Conservation (phyloP, 768 basidiomycete species). For the Mrakia hoshinonis region DNA sequence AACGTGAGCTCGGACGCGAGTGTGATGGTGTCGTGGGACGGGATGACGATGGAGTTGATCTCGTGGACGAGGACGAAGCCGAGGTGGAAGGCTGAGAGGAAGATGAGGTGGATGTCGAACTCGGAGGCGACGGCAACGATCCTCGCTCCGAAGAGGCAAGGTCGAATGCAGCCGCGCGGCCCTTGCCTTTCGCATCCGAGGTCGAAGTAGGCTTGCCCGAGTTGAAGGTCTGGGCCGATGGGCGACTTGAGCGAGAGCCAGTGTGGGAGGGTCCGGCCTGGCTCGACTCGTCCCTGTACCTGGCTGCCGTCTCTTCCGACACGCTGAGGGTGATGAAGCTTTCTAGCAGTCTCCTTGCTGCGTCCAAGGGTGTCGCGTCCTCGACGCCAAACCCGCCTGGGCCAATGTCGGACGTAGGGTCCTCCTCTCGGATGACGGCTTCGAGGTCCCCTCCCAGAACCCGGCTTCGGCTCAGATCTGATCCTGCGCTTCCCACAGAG, state of each 20-base stretch:
- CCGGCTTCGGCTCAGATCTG: not conserved
- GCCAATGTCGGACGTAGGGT: not conserved
- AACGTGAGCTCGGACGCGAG: not conserved
- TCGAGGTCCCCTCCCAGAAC: not conserved
- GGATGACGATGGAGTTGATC: not conserved
- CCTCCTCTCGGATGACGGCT: conserved; percentile 6
- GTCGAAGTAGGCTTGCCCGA: not conserved
- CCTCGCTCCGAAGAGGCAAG: too few relatives aligned
- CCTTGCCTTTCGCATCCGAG: not conserved
- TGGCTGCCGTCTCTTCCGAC: not conserved
- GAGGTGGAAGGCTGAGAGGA: not conserved
- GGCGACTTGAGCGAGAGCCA: not conserved
- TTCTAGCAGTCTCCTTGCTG: conserved; percentile 19
- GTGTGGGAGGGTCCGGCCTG: not conserved
- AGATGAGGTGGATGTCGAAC: not conserved
- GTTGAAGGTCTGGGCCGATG: not conserved
- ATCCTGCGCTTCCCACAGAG: not conserved
- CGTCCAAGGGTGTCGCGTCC: not conserved
- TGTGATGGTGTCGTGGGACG: not conserved
- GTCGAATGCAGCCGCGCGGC: not conserved
- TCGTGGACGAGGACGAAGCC: not conserved
- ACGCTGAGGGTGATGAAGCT: conserved; percentile 18
- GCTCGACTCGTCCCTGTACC: not conserved
- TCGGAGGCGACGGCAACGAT: not conserved
- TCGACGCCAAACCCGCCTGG: not conserved